Percentiles rank a stretch among this genome's conserved stretches.
Conservation (phyloP, 2,329 filamentous ascomycete species). For the Botryotinia calthae region DNA sequence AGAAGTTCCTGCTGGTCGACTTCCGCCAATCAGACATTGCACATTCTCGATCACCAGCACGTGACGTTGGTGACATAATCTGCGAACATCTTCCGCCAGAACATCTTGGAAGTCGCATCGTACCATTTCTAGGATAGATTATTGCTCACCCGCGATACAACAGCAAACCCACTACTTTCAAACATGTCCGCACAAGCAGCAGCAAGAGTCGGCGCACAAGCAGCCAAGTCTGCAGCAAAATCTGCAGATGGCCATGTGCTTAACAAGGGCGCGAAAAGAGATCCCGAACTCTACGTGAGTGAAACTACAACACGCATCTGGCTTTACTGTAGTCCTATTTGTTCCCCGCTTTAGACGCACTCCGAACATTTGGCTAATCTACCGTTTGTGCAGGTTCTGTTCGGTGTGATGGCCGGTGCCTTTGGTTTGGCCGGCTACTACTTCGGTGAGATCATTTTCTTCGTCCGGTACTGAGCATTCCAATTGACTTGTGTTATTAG, state of each 20-base stretch:
- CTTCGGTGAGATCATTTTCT: slow-evolving; percentile 57
- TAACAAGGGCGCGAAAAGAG: slow-evolving; percentile 63
- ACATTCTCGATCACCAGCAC: background rate
- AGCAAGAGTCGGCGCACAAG: slow-evolving; percentile 39
- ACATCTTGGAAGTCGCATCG: slow-evolving; percentile 22
- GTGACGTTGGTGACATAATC: slow-evolving; percentile 3
- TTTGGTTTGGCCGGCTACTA: slow-evolving; percentile 88
- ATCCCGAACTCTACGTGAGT: slow-evolving; percentile 73
- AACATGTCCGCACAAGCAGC: slow-evolving; percentile 38
- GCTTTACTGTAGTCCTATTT: slow-evolving; percentile 28
- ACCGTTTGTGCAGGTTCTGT: slow-evolving; percentile 66
- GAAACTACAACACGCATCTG: slow-evolving; percentile 1
- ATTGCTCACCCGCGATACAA: slow-evolving; percentile 16
- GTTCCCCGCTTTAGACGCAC: slow-evolving; percentile 7
- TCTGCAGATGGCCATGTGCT: slow-evolving; percentile 48
- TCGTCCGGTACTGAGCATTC: slow-evolving; percentile 8
- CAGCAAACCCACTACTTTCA: slow-evolving; percentile 17
- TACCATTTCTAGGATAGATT: slow-evolving; percentile 23
- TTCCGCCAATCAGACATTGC: background rate
- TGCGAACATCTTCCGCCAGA: slow-evolving; percentile 3
- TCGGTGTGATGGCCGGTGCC: slow-evolving; percentile 85
- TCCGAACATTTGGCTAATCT: slow-evolving; percentile 16
- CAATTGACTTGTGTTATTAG: slow-evolving; percentile 45
- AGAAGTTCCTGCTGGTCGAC: background rate
- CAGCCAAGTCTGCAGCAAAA: slow-evolving; percentile 41